phyloP scores from a whole-genome alignment of 2,329 filamentous ascomycete genomes.

The Diplocarpon rosae region DNA sequence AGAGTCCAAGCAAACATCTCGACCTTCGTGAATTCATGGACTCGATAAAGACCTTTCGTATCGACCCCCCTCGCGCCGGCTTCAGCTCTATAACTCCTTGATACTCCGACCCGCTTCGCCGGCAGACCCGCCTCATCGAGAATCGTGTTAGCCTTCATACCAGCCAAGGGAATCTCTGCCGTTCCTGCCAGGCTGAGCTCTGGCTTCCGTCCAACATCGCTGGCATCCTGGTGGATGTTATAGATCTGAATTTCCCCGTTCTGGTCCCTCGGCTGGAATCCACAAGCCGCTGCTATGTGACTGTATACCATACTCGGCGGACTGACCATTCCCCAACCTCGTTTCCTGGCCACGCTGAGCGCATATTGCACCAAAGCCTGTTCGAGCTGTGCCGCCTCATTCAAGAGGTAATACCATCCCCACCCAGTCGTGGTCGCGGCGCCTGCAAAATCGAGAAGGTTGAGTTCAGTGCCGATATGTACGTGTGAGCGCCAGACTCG shows the following conservation, averaged over 20 bases:
- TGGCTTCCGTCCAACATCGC: constrained; percentile 53
- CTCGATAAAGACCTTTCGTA: constrained; percentile 89
- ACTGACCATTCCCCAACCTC: constrained; percentile 70
- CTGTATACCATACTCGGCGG: constrained; percentile 87
- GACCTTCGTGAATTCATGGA: constrained; percentile 98
- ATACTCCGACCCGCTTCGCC: constrained; percentile 69
- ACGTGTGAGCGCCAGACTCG: constrained; percentile 62
- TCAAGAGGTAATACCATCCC: constrained; percentile 97
- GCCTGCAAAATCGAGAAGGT: constrained; percentile 78
- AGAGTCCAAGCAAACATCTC: constrained; percentile 91
- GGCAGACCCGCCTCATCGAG: constrained; percentile 59
- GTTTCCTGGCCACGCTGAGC: constrained; percentile 56
- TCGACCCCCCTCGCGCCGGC: constrained; percentile 81
- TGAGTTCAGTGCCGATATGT: constrained; percentile 75
- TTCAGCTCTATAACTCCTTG: constrained; percentile 91
- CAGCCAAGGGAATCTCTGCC: constrained; percentile 88
- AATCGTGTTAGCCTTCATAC: constrained; percentile 68
- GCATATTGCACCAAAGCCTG: constrained; percentile 87
- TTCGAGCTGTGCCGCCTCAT: constrained; percentile 86
- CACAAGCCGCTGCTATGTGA: constrained; percentile 82
- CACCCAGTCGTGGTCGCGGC: constrained; percentile 79
- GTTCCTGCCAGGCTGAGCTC: constrained; percentile 73
- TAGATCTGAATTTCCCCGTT: constrained; percentile 91
- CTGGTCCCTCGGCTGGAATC: constrained; percentile 86
- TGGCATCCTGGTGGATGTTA: constrained; percentile 54